Percentiles rank a stretch among this genome's conserved stretches.
Conservation (phyloP, 2,329 filamentous ascomycete genomes). For the Calonectria pteridis region DNA sequence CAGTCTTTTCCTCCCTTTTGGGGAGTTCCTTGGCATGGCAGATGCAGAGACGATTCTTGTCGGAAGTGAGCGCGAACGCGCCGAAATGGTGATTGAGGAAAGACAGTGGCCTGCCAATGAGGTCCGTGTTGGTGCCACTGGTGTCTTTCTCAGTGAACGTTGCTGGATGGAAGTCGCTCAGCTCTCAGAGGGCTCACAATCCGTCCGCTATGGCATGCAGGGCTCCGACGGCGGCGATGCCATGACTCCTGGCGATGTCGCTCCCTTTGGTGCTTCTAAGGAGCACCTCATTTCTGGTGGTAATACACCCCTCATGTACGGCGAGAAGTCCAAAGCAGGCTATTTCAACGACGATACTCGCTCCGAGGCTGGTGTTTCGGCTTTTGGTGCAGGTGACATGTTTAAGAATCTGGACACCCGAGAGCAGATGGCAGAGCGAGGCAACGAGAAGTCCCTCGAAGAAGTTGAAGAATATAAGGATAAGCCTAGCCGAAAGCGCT, state of each 20-base stretch:
- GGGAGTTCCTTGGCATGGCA: conserved; percentile 90
- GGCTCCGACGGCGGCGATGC: conserved; percentile 73
- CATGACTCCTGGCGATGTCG: conserved; percentile 68
- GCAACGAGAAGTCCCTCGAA: conserved; percentile 88
- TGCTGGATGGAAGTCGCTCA: conserved; percentile 94
- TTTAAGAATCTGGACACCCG: conserved; percentile 96
- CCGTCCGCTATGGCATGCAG: conserved; percentile 50
- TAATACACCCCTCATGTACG: conserved; percentile 71
- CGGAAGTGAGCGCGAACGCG: conserved; percentile 92
- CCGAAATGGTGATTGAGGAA: conserved; percentile 90
- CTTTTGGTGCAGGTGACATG: conserved; percentile 94
- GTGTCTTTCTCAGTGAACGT: conserved; percentile 93
- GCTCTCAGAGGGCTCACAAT: conserved; percentile 72
- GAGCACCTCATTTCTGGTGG: conserved; percentile 68
- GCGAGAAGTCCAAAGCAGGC: conserved; percentile 81
- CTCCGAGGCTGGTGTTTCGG: conserved; percentile 93
- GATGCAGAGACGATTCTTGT: conserved; percentile 88
- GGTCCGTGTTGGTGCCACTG: conserved; percentile 89
- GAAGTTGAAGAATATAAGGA: conserved; percentile 89
- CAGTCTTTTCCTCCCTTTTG: conserved; percentile 94
- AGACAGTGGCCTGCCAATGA: conserved; percentile 94
- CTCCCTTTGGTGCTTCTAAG: conserved; percentile 73
- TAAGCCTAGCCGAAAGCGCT: conserved; percentile 86
- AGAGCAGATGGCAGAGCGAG: conserved; percentile 94
- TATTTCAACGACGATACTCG: conserved; percentile 93